A percentile compares a stretch with the other conserved stretches of the same genome.
Evolutionary conservation across 345 rosid genomes (phyloP).

Genomic region (Mercurialis annua): DNA sequence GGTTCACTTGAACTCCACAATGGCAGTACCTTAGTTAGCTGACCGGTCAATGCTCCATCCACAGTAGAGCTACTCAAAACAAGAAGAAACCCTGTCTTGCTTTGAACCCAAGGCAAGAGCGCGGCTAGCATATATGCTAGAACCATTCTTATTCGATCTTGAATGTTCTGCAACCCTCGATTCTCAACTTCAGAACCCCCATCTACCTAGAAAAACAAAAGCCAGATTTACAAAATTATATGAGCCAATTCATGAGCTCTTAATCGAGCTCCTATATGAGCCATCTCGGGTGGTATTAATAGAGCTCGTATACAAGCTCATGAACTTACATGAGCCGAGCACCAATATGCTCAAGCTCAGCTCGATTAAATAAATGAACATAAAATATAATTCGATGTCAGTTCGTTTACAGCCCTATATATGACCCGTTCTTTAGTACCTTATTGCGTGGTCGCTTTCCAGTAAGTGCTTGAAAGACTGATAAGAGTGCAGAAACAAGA

Average conservation of each 20-base stretch:
- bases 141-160: constrained; percentile 96
- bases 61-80: constrained; percentile 95
- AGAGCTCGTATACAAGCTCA: too few species aligned
- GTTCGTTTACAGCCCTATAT: too few species aligned
- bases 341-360: too few species aligned
- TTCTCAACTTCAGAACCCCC: constrained; percentile 91
- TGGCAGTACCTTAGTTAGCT: constrained; percentile 72
- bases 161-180: constrained; percentile 86
- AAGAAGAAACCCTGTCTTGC: constrained; percentile 81
- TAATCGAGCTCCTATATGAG: too few species aligned
- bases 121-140: constrained; percentile 89
- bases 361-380: too few species aligned
- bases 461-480: constrained; percentile 75
- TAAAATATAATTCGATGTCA: too few species aligned
- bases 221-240: background rate
- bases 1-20: too few species aligned
- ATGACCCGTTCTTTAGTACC: constrained; percentile 49
- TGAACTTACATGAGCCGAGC: too few species aligned
- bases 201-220: constrained; percentile 58
- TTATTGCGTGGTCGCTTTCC: constrained; percentile 80
- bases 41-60: constrained; percentile 93
- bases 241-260: too few species aligned
- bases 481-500: constrained; percentile 70
- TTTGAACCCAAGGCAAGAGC: constrained; percentile 94
- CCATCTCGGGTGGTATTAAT: too few species aligned